Base-by-base conservation (phyloP, 345 rosid genomes). In the Cardamine occulta region DNA sequence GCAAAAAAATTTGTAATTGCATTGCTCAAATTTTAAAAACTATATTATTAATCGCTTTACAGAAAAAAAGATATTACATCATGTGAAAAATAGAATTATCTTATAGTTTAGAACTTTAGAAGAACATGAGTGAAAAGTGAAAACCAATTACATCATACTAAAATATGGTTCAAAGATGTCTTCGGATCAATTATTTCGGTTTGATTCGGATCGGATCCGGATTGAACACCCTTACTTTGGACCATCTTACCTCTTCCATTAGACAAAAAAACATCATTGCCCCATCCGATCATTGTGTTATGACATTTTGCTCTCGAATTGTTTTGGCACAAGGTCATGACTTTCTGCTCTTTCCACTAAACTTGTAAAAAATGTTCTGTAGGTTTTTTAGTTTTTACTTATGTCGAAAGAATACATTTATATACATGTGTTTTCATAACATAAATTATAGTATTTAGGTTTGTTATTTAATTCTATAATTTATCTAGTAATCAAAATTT, bases 1-100 rank as follows among this genome's bases (percentile, higher is more conserved):
- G 58, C 78, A 45, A n/a, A 56, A 56, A 74, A 21, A 42, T n/a
- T 44, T 54, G 58, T 24, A 63, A 51, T 37, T 49, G 37, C 68
- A 18, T n/a, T 17, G 73, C 5, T 29, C 42, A 26, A 17, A 6
- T 4, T 68, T 37, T 0, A 1, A 7, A 12, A 12, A 28, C 31
- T 31, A 18, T 40, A 49, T 51, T 68, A 68, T 39, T 21, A 4
- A 8, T 15, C 37, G 7, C 29, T 37, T 49, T 61, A 1, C 4
- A 34, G 2, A 11, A 54, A 11, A 54, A 44, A 53, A 53, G 32
- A 2, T 28, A 13, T 31, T 11, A 31, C 32, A 64, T 28, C 64
- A 31, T 32, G 13, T 31, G 56, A 55, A 64, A 64, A 17, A 17
- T 15, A 39, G 19, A 51, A 21, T 29, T 9, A 61, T 35, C 51